These are phyloP conservation scores for Kingdonia uniflora DNA, from an alignment of 164 flowering plant species.

Conservation along the genomic window DNA sequence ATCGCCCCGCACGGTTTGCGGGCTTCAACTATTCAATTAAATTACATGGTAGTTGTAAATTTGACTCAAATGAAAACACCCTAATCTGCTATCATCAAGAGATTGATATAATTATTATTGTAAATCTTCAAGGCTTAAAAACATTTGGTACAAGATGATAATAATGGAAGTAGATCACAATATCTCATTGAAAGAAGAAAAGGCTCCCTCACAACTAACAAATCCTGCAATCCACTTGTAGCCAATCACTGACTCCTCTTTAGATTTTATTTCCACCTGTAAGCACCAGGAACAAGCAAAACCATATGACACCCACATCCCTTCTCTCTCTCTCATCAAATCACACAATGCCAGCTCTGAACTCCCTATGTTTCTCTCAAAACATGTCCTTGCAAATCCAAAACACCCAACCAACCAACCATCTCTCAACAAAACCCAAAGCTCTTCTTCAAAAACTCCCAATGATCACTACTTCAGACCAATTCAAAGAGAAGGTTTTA, in stretches of 20 bases:
- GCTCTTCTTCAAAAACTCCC: conserved; percentile 42
- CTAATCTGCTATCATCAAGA: too few relatives aligned
- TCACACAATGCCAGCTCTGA: conserved; percentile 21
- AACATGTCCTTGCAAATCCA: conserved; percentile 17
- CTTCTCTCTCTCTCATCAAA: background rate
- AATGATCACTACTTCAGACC: conserved; percentile 21
- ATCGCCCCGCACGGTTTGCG: too few relatives aligned
- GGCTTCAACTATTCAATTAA: too few relatives aligned
- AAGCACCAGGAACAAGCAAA: conserved; percentile 4
- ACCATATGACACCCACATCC: background rate
- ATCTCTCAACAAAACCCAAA: conserved; percentile 38
- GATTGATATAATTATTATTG: too few relatives aligned
- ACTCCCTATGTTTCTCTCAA: conserved; percentile 33
- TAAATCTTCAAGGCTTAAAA: too few relatives aligned
- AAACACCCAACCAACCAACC: conserved; percentile 14
- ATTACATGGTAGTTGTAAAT: too few relatives aligned
- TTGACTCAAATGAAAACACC: too few relatives aligned
- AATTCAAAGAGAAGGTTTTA: conserved; percentile 78
- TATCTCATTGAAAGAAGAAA: too few relatives aligned
- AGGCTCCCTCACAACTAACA: too few relatives aligned
- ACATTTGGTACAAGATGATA: too few relatives aligned
- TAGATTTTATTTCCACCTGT: conserved; percentile 10
- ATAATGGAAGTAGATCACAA: too few relatives aligned
- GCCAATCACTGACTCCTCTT: conserved; percentile 17
- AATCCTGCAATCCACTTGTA: conserved; percentile 17